Evolutionary conservation across 768 basidiomycete species (phyloP).

Genomic region (Russula brevipes): DNA sequence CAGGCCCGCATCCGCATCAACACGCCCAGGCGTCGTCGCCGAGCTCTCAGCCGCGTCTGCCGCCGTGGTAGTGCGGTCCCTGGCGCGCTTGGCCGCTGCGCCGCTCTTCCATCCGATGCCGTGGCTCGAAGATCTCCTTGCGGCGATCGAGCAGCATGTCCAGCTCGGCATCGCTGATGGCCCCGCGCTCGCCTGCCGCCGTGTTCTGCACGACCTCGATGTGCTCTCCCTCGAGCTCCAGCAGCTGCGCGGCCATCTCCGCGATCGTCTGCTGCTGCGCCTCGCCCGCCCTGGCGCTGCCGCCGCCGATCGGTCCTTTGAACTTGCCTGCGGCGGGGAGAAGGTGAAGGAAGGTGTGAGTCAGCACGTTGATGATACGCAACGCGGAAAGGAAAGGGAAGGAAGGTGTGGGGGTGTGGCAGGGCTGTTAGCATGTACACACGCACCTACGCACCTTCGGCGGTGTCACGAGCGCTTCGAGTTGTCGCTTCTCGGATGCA

Average conservation of each 20-base stretch:
- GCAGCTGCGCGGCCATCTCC: conserved; percentile 73
- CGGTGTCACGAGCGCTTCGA: conserved; percentile 90
- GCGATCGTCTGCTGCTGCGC: conserved; percentile 53
- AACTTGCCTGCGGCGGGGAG: conserved; percentile 54
- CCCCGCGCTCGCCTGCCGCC: conserved; percentile 58
- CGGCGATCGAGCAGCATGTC: conserved; percentile 76
- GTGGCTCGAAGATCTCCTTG: conserved; percentile 64
- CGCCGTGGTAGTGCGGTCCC: not conserved
- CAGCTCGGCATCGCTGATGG: conserved; percentile 80
- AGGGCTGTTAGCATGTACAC: not conserved
- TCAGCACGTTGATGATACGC: not conserved
- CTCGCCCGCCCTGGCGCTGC: conserved; percentile 38
- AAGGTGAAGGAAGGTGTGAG: too few relatives aligned
- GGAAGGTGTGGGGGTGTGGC: not conserved
- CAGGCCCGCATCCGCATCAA: conserved; percentile 31
- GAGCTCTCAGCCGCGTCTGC: not conserved
- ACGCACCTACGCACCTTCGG: conserved; percentile 68
- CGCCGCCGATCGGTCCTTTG: conserved; percentile 58
- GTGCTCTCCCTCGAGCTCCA: conserved; percentile 82
- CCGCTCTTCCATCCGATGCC: conserved; percentile 69
- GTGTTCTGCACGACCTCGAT: conserved; percentile 80
- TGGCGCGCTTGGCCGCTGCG: conserved; percentile 27
- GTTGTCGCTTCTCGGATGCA: conserved; percentile 80
- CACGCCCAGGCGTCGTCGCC: conserved; percentile 28
- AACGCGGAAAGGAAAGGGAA: not conserved